A percentile compares a stretch with the other conserved stretches of the same genome.
Evolutionary conservation across 164 flowering plant species (phyloP).

Genomic region (Vitis labrusca): DNA sequence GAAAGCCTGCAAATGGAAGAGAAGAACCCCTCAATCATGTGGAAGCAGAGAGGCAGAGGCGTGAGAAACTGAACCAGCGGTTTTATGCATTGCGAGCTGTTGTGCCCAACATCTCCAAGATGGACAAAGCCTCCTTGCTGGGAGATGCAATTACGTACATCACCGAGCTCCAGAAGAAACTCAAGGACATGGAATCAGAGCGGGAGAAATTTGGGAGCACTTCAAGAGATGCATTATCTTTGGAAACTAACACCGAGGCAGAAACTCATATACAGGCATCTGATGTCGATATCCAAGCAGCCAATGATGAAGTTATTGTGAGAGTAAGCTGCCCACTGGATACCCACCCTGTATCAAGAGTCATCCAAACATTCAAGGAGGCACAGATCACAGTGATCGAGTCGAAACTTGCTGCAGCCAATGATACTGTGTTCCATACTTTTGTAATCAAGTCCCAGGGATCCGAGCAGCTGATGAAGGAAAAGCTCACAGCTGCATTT

Average conservation of each 20-base stretch:
- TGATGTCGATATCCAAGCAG: slow-evolving; percentile 57
- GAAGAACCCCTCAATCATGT: slow-evolving; percentile 96
- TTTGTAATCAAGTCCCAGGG: slow-evolving; percentile 75
- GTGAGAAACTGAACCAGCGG: slow-evolving; percentile 69
- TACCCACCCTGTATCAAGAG: slow-evolving; percentile 68
- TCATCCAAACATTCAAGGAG: slow-evolving; percentile 70
- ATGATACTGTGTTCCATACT: slow-evolving; percentile 73
- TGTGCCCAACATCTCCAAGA: slow-evolving; percentile 69
- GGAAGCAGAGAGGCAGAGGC: slow-evolving; percentile 69
- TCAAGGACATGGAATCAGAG: slow-evolving; percentile 60
- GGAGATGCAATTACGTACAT: slow-evolving; percentile 73
- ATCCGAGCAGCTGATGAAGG: slow-evolving; percentile 70
- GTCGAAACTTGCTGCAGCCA: slow-evolving; percentile 55
- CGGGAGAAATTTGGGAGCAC: slow-evolving; percentile 38
- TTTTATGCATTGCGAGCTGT: slow-evolving; percentile 67
- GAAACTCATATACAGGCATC: slow-evolving; percentile 24
- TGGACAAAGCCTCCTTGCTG: slow-evolving; percentile 73
- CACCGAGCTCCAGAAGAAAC: slow-evolving; percentile 61
- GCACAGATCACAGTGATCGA: slow-evolving; percentile 62
- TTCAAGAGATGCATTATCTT: slow-evolving; percentile 34
- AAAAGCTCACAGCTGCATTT: slow-evolving; percentile 68
- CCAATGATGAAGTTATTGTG: slow-evolving; percentile 59
- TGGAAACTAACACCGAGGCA: slow-evolving; percentile 26
- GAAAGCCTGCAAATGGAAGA: slow-evolving; percentile 97
- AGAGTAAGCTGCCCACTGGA: slow-evolving; percentile 70